These are phyloP conservation scores for Cryptococcus neoformans DNA, from an alignment of 1,284 basidiomycete species.

Conservation along the genomic window DNA sequence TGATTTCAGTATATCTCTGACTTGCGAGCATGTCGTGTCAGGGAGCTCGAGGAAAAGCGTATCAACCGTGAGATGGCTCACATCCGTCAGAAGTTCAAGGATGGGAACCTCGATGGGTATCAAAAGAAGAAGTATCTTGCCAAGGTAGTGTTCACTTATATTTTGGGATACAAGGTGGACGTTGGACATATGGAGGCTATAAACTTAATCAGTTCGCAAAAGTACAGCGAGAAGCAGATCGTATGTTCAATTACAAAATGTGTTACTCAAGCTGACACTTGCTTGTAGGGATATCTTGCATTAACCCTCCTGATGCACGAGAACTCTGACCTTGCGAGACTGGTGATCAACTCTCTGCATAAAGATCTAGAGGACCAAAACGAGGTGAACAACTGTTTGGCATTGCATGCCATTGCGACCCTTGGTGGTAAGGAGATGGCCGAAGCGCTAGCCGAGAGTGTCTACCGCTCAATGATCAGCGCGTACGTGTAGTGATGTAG, in stretches of 20 bases:
- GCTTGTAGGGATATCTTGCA: conserved; percentile 83
- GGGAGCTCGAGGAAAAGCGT: conserved; percentile 70
- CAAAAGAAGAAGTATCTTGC: conserved; percentile 93
- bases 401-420: conserved; percentile 96
- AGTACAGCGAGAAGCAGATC: conserved; percentile 99
- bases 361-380: conserved; percentile 95
- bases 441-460: conserved; percentile 86
- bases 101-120: conserved; percentile 95
- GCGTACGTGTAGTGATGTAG: conserved; percentile 61
- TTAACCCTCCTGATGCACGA: conserved; percentile 98
- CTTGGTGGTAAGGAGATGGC: conserved; percentile 99
- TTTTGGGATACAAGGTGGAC: conserved; percentile 98
- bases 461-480: conserved; percentile 92
- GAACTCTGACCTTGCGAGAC: conserved; percentile 90
- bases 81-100: conserved; percentile 98
- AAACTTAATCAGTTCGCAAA: conserved; percentile 91
- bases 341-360: conserved; percentile 96
- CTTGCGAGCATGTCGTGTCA: conserved; percentile 73
- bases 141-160: conserved; percentile 99
- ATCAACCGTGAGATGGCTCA: conserved; percentile 99
- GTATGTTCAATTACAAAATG: conserved; percentile 55
- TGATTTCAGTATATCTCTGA: conserved; percentile 90
- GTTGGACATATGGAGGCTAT: conserved; percentile 99
- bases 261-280: background rate
- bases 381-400: conserved; percentile 94